phyloP scores from a whole-genome alignment of 345 rosid genomes.

The Noccaea caerulescens region DNA sequence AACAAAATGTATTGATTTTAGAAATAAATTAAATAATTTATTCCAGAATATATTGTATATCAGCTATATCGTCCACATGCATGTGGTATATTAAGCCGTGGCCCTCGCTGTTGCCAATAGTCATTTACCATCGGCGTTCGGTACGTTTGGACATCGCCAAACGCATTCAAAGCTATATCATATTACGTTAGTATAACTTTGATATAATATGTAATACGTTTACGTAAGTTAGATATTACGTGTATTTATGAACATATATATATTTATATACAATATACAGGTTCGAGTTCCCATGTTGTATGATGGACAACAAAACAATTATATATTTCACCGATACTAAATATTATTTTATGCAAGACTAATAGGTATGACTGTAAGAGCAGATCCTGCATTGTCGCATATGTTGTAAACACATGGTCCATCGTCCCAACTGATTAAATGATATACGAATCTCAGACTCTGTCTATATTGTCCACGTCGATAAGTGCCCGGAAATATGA shows the following conservation, averaged over 20 bases:
- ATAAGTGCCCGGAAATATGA: not conserved
- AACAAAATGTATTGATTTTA: too few species aligned
- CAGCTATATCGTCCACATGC: slow-evolving; percentile 14
- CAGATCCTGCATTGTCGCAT: slow-evolving; percentile 48
- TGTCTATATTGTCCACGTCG: slow-evolving; percentile 32
- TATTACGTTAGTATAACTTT: slow-evolving; percentile 15
- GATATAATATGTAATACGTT: slow-evolving; percentile 12
- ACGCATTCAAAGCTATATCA: slow-evolving; percentile 27
- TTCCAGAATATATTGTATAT: not conserved
- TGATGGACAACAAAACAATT: slow-evolving; percentile 18
- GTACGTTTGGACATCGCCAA: slow-evolving; percentile 29
- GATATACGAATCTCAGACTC: slow-evolving; percentile 4
- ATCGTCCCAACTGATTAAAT: slow-evolving; percentile 33
- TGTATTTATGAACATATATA: slow-evolving; percentile 4
- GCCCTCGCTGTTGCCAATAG: slow-evolving; percentile 35
- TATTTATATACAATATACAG: slow-evolving; percentile 2
- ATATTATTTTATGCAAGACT: not conserved
- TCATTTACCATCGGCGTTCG: slow-evolving; percentile 12
- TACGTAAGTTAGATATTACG: slow-evolving; percentile 25
- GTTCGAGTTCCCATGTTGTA: slow-evolving; percentile 38
- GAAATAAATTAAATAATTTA: too few species aligned
- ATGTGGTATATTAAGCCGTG: slow-evolving; percentile 10
- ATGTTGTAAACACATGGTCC: slow-evolving; percentile 45
- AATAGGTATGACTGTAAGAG: slow-evolving; percentile 31
- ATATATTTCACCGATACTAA: slow-evolving; percentile 32